Evolutionary conservation across 139 green algal species (phyloP), one percentile per base, ranked within the genome.

Genomic region (Coccomyxa sp.): DNA sequence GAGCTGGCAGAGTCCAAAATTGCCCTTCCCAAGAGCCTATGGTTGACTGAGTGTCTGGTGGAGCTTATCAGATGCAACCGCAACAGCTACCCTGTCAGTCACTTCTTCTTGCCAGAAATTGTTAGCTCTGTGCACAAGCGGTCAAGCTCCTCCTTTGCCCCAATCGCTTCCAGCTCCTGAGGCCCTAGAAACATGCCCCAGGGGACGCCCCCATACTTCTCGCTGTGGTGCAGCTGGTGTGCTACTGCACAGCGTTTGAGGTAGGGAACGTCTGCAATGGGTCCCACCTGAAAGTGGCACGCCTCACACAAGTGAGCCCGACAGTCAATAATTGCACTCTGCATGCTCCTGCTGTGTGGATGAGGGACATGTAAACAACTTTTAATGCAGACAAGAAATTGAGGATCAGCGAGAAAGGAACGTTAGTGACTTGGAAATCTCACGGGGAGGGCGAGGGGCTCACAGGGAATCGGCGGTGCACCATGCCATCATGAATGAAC

Each of bases 401-500:
- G 71, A 78, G n/a, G 14, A 78, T n/a, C 0, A 51, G 38, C 38
- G 7, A 51, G 7, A 51, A 51, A 51, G 38, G 7, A 51, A n/a
- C n/a, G n/a, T 7, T 51, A 3, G 7, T 51, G 38, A 51, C 38
- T 51, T 51, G 38, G n/a, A n/a, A n/a, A 51, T 51, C 38, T 51
- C 38, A 51, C 7, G 38, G 38, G 38, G 38, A 51, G 7, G 38
- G 38, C 7, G 38, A 51, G 38, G 18, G 63, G 10, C 97, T 96
- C 16, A 97, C 93, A 18, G 95, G 95, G 88, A 99, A 98, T 57
- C 96, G 92, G 74, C 86, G 87, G 92, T 99, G 97, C 45, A 99
- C 95, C 25, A 99, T 85, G 58, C 96, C 96, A 85, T 99, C 97
- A 86, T 99, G 97, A 27, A 99, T 91, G 89, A 99, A 99, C 95